Evolutionary conservation across 2,329 filamentous ascomycete genomes (phyloP), one percentile per base, ranked within the genome.

Genomic region (Alternaria burnsii): DNA sequence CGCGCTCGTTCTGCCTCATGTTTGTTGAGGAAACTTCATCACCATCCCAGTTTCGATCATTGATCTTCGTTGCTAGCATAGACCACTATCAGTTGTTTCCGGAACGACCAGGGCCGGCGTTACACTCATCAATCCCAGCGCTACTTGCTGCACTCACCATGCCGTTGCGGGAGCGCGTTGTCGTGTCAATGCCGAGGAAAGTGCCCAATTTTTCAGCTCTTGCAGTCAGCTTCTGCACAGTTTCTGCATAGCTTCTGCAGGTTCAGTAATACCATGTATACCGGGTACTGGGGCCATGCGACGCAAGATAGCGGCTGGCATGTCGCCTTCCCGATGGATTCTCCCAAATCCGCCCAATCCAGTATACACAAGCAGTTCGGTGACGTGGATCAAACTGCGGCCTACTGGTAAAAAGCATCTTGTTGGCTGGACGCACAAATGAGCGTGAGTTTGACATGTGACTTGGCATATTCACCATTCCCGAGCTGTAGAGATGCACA

Each of bases 21-120:
- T 40, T 46, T 55, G 58, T 52, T 58, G 58, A 58, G 30, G 52
- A 52, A 53, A 41, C 58, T 47, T 38, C 52, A 28, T 50, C 44
- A 42, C 50, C 22, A 61, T 40, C 58, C 53, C 41, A 30, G 50
- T 57, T 24, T 28, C 24, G 20, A 64, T 64, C 52, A 30, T 28
- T 46, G 51, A 61, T 63, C 53, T 46, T 60, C 53, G 47, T 24
- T 34, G 51, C 50, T 7, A 54, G 50, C 43, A 57, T 50, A 30
- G 28, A 46, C 16, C 52, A 12, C 24, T 55, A 53, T 48, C 59
- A 58, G 44, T 42, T 34, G 22, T 38, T 40, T 41, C 56, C 47
- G 52, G 56, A 59, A 47, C 32, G 14, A 34, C 26, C 14, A 28
- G 41, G 41, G 26, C 40, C 47, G 34, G 42, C 52, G 48, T 54